A percentile compares a stretch with the other conserved stretches of the same genome.
Conservation (phyloP, 2,329 filamentous ascomycete genomes). For the Calonectria pseudoreteaudii region DNA sequence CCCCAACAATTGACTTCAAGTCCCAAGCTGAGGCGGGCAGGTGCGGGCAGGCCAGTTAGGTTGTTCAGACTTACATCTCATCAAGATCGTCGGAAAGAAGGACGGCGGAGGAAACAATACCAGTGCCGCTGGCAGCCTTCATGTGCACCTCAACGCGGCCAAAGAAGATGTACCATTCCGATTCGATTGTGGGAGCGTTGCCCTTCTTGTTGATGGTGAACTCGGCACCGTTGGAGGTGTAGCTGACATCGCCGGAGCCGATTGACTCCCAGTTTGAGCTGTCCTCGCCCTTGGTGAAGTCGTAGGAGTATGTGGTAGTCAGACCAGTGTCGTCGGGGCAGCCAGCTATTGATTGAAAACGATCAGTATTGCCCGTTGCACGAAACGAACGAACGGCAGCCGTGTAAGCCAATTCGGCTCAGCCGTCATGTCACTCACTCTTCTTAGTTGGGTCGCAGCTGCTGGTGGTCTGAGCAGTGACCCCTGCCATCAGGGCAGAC, state of each 20-base stretch:
- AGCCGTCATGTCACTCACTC: conserved; percentile 21
- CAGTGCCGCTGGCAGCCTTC: conserved; percentile 77
- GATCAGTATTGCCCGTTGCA: background rate
- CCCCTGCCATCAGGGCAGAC: conserved; percentile 18
- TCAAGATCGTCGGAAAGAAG: conserved; percentile 82
- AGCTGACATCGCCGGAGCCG: conserved; percentile 33
- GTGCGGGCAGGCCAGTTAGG: background rate
- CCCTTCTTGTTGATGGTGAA: conserved; percentile 69
- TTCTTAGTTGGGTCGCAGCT: conserved; percentile 38
- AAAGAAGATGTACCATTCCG: conserved; percentile 87
- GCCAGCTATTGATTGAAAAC: background rate
- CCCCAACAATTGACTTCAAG: background rate
- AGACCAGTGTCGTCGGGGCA: conserved; percentile 30
- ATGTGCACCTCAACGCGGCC: conserved; percentile 78
- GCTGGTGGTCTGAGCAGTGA: conserved; percentile 19
- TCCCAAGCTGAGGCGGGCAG: background rate
- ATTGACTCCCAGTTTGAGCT: conserved; percentile 33
- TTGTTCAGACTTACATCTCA: conserved; percentile 31
- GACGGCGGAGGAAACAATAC: conserved; percentile 82
- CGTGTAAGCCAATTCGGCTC: background rate
- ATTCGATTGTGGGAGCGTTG: conserved; percentile 72
- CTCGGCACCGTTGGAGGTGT: conserved; percentile 35
- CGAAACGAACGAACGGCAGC: too few species aligned
- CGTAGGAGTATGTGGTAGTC: conserved; percentile 33
- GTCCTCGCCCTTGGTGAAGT: conserved; percentile 37